Evolutionary conservation across 2,329 filamentous ascomycete genomes (phyloP).

Genomic region (Sarocladium brachiariae): DNA sequence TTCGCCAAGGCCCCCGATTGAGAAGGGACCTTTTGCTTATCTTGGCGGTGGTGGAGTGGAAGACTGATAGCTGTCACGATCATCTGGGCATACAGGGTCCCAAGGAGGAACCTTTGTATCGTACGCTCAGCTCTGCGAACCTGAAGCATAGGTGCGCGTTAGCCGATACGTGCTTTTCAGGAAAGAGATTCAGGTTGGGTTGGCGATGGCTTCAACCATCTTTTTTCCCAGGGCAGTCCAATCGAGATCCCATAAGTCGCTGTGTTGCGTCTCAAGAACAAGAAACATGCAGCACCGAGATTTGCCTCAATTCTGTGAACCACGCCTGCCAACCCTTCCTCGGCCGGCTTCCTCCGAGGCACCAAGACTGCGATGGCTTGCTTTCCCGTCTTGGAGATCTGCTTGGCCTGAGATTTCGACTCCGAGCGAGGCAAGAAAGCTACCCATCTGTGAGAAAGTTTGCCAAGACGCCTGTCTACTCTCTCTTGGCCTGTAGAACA

Average conservation of each 20-base stretch:
- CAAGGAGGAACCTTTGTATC: constrained; percentile 1
- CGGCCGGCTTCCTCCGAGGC: constrained; percentile 2
- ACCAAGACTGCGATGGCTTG: constrained; percentile 4
- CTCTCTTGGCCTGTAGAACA: background rate
- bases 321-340: background rate
- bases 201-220: background rate
- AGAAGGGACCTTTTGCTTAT: constrained; percentile 8
- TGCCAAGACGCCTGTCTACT: background rate
- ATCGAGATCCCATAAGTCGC: too few species aligned
- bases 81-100: background rate
- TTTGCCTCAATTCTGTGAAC: too few species aligned
- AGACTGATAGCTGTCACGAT: background rate
- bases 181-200: too few species aligned
- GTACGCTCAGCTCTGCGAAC: background rate
- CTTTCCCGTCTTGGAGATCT: constrained; percentile 3
- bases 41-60: background rate
- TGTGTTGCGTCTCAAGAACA: too few species aligned
- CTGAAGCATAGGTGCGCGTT: background rate
- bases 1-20: background rate
- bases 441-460: background rate
- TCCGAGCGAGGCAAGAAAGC: background rate
- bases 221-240: background rate
- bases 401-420: background rate
- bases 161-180: too few species aligned
- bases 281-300: too few species aligned